Conservation (phyloP, 169 alveolate genomes). For the Plasmodium gaboni region DNA sequence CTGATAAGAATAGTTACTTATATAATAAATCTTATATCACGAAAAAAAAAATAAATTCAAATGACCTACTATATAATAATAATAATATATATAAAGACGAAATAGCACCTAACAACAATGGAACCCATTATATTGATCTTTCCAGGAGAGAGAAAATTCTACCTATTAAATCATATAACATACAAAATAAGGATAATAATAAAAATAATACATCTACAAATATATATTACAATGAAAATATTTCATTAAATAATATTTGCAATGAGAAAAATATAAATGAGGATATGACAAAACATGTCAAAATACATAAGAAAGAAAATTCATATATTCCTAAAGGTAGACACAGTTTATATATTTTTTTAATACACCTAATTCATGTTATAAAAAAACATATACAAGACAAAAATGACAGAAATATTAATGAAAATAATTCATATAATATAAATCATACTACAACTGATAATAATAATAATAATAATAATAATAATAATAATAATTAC, state of each 20-base stretch:
- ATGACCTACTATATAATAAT: not conserved
- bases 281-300: not conserved
- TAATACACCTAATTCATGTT: slow-evolving; percentile 31
- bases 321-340: not conserved
- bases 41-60: not conserved
- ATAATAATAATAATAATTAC: not conserved
- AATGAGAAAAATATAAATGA: not conserved
- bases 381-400: slow-evolving; percentile 49
- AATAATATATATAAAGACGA: not conserved
- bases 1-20: not conserved
- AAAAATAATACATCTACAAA: not conserved
- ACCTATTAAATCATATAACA: not conserved
- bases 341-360: slow-evolving; percentile 24
- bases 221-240: too few species aligned
- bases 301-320: not conserved
- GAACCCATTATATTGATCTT: too few species aligned
- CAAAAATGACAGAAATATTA: not conserved
- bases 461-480: not conserved
- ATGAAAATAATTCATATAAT: not conserved
- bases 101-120: too few species aligned
- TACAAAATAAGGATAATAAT: not conserved
- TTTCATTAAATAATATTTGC: too few species aligned
- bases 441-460: not conserved
- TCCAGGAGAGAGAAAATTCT: not conserved
- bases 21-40: not conserved